phyloP scores from a whole-genome alignment of 1,139 yeast genomes.

The Williopsis jadinii region DNA sequence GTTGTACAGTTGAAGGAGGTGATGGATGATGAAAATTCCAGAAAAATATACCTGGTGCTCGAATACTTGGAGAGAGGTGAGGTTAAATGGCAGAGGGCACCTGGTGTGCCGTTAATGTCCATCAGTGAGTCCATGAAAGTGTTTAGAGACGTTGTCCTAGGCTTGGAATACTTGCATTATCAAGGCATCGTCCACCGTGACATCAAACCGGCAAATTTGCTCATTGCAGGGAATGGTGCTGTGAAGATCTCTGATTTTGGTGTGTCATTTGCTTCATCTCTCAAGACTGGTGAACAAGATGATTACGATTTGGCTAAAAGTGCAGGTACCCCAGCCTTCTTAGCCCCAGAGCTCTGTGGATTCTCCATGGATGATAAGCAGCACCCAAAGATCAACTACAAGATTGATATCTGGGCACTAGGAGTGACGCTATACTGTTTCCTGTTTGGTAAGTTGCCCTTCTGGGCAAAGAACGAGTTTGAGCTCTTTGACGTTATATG shows the following conservation, averaged over 20 bases:
- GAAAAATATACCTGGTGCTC: constrained; percentile 83
- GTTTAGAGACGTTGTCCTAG: constrained; percentile 81
- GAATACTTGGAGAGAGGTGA: constrained; percentile 94
- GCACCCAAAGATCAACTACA: constrained; percentile 25
- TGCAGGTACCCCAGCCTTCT: constrained; percentile 86
- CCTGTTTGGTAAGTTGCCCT: constrained; percentile 83
- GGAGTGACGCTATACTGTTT: constrained; percentile 91
- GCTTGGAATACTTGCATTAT: constrained; percentile 85
- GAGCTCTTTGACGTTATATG: constrained; percentile 82
- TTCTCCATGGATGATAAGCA: constrained; percentile 16
- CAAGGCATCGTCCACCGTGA: constrained; percentile 96
- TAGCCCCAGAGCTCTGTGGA: constrained; percentile 66
- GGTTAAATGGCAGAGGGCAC: constrained; percentile 70
- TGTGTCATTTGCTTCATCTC: constrained; percentile 72
- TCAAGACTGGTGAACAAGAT: constrained; percentile 48
- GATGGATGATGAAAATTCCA: constrained; percentile 74
- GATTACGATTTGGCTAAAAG: constrained; percentile 85
- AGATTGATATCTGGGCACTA: constrained; percentile 67
- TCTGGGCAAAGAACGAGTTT: constrained; percentile 82
- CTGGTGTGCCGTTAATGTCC: constrained; percentile 54
- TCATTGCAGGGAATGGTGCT: constrained; percentile 61
- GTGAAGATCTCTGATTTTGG: constrained; percentile 97
- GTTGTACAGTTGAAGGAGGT: constrained; percentile 86
- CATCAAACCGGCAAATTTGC: constrained; percentile 91
- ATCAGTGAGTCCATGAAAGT: constrained; percentile 61